A percentile compares a stretch with the other conserved stretches of the same genome.
Conservation (phyloP, 2,329 filamentous ascomycete genomes). For the Elsinoe perseae region DNA sequence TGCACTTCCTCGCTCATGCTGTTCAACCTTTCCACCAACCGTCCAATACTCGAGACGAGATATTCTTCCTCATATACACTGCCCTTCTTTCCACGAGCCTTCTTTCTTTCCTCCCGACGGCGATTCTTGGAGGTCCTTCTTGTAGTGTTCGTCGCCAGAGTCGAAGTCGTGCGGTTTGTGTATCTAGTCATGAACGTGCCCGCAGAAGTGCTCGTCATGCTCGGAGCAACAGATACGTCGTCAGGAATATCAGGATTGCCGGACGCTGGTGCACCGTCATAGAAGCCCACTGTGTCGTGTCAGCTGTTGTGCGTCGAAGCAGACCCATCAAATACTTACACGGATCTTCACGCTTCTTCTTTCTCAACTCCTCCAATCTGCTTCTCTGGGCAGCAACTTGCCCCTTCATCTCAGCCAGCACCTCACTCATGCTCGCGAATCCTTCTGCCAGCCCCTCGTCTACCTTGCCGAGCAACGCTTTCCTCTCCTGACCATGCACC, state of each 20-base stretch:
- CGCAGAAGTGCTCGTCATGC: conserved; percentile 65
- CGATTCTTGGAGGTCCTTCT: conserved; percentile 83
- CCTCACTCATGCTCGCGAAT: conserved; percentile 74
- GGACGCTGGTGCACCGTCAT: conserved; percentile 51
- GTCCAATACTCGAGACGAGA: conserved; percentile 74
- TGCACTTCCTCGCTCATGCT: conserved; percentile 62
- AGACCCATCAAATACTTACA: conserved; percentile 23
- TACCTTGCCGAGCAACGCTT: conserved; percentile 56
- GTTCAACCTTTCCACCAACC: conserved; percentile 77
- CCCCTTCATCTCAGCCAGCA: conserved; percentile 83
- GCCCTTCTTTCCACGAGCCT: conserved; percentile 88
- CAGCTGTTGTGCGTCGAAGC: background rate
- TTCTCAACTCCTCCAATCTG: conserved; percentile 71
- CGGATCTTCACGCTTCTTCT: conserved; percentile 75
- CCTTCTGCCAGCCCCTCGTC: conserved; percentile 75
- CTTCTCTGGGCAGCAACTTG: conserved; percentile 82
- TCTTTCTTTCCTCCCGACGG: conserved; percentile 85
- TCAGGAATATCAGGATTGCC: conserved; percentile 69
- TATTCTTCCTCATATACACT: conserved; percentile 98
- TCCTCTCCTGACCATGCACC: conserved; percentile 39
- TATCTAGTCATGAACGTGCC: conserved; percentile 86
- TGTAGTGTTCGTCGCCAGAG: conserved; percentile 63
- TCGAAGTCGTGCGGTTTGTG: conserved; percentile 64
- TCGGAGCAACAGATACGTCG: conserved; percentile 84
- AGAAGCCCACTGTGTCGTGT: conserved; percentile 58